Evolutionary conservation across 306 rosid species (phyloP).

Genomic region (Phaseolus lunatus): DNA sequence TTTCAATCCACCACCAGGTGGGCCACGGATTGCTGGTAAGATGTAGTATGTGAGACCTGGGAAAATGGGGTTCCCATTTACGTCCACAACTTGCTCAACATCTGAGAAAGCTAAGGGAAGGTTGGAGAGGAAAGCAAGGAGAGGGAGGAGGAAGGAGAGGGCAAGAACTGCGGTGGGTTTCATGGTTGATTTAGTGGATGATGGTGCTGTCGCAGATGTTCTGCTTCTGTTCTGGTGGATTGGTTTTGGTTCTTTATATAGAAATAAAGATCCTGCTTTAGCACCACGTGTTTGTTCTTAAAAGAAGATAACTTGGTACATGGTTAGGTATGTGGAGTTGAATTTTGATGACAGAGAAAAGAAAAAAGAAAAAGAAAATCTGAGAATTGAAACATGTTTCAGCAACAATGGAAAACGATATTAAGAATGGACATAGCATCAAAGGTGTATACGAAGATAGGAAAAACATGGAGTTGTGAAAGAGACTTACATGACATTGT

Average conservation of each 20-base stretch:
- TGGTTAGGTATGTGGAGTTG: too few species aligned
- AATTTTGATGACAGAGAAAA: too few species aligned
- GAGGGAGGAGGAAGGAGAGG: not conserved
- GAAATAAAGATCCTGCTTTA: not conserved
- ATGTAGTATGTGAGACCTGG: slow-evolving; percentile 18
- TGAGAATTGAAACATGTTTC: too few species aligned
- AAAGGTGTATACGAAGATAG: too few species aligned
- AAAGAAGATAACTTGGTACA: too few species aligned
- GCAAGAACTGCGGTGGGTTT: not conserved
- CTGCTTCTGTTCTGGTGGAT: not conserved
- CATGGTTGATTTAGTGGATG: not conserved
- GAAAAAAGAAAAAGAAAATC: too few species aligned
- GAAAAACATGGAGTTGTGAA: too few species aligned
- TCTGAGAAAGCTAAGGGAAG: not conserved
- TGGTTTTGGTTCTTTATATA: not conserved
- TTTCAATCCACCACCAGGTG: slow-evolving; percentile 21
- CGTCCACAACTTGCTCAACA: slow-evolving; percentile 12
- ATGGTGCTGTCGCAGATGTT: too few species aligned
- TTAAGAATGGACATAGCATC: too few species aligned
- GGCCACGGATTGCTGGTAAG: not conserved
- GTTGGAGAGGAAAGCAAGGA: slow-evolving; percentile 27
- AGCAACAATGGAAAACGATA: too few species aligned
- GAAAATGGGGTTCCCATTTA: not conserved
- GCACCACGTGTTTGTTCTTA: too few species aligned
- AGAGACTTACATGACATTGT: too few species aligned